Conservation (phyloP, 1,284 basidiomycete genomes). For the Trichosporon sp. region DNA sequence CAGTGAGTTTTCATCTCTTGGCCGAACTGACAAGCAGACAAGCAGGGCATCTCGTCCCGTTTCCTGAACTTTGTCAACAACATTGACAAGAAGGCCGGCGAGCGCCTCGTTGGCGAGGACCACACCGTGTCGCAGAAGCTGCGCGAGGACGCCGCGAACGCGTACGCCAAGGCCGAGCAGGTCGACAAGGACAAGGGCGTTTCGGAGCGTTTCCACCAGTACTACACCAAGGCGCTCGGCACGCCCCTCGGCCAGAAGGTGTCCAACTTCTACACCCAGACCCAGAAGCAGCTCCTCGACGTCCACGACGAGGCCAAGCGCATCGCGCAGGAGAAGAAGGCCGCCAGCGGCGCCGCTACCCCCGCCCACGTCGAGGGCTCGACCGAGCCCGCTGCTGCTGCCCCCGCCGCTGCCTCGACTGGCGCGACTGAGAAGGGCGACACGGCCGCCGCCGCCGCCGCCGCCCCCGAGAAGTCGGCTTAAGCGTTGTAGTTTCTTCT, state of each 20-base stretch:
- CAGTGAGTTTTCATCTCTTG: constrained; percentile 60
- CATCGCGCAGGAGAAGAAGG: constrained; percentile 54
- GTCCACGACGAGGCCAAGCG: constrained; percentile 61
- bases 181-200: constrained; percentile 80
- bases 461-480: neutral
- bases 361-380: constrained; percentile 23
- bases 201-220: constrained; percentile 69
- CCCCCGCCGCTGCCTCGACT: neutral
- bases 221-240: constrained; percentile 73
- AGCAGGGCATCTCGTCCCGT: constrained; percentile 80
- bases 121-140: constrained; percentile 72
- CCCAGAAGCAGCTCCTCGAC: constrained; percentile 67
- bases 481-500: constrained; percentile 4
- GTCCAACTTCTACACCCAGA: constrained; percentile 66
- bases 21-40: constrained; percentile 58
- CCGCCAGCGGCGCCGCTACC: neutral
- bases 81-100: constrained; percentile 70
- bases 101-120: constrained; percentile 59
- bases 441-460: neutral
- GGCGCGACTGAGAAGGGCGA: constrained; percentile 23
- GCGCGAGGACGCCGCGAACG: constrained; percentile 61
- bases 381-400: neutral
- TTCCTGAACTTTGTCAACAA: constrained; percentile 77
- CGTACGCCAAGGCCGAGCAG: constrained; percentile 68
- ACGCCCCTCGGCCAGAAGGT: constrained; percentile 75